Conservation (phyloP, 108 stramenopile genomes). For the Stephanodiscus minutulus region DNA sequence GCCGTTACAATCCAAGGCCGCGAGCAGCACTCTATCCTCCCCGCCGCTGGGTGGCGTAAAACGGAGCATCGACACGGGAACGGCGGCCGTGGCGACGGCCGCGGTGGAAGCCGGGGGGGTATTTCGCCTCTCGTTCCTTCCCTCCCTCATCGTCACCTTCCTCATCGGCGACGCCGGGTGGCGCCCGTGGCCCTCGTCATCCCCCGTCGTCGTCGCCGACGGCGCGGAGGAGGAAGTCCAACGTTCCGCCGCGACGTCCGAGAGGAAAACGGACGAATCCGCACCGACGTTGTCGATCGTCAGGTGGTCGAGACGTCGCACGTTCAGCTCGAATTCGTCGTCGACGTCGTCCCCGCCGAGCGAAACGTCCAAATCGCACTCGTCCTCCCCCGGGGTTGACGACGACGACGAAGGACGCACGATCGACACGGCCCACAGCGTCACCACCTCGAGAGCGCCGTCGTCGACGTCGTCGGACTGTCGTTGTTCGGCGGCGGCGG, state of each 20-base stretch:
- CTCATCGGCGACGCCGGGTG: not conserved
- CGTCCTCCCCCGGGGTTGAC: not conserved
- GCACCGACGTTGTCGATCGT: conserved; percentile 47
- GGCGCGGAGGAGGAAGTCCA: conserved; percentile 15
- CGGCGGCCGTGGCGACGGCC: conserved; percentile 17
- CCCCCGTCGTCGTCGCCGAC: not conserved
- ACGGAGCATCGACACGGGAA: conserved; percentile 32
- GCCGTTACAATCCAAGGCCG: conserved; percentile 79
- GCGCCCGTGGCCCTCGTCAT: no score
- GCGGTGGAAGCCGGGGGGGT: not conserved
- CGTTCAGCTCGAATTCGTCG: conserved; percentile 9
- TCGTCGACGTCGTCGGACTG: not conserved
- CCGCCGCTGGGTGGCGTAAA: conserved; percentile 24
- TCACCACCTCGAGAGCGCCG: not conserved
- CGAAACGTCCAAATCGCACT: no score
- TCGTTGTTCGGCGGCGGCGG: not conserved
- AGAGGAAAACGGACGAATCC: conserved; percentile 56
- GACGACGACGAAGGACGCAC: not conserved
- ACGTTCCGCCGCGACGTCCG: conserved; percentile 19
- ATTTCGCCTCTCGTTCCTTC: not conserved
- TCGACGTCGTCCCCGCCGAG: not conserved
- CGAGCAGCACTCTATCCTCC: conserved; percentile 33
- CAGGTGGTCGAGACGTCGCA: conserved; percentile 29
- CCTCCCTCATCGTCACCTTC: conserved; percentile 1
- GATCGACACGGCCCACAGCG: conserved; percentile 42